These are phyloP conservation scores for Aspergillus indologenus DNA, from an alignment of 495 filamentous ascomycete genomes.

Conservation along the genomic window DNA sequence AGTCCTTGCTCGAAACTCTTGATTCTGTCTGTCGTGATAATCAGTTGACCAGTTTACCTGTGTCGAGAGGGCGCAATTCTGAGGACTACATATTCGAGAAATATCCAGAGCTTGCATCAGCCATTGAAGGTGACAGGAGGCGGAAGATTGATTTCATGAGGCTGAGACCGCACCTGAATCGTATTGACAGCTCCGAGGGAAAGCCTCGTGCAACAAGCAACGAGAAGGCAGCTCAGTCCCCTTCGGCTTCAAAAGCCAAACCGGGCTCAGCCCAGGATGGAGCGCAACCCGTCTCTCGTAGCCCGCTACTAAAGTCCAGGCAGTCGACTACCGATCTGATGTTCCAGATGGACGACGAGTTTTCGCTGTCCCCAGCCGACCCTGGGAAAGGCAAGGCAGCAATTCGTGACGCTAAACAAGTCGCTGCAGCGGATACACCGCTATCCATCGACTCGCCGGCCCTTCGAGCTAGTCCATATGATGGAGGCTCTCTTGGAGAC, in stretches of 20 bases:
- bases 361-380: constrained; percentile 26
- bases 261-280: constrained; percentile 43
- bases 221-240: constrained; percentile 52
- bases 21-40: constrained; percentile 77
- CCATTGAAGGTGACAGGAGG: constrained; percentile 51
- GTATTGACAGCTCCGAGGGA: constrained; percentile 54
- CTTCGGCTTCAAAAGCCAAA: constrained; percentile 52
- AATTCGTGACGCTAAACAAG: constrained; percentile 22
- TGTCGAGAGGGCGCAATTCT: constrained; percentile 70
- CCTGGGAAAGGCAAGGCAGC: constrained; percentile 32
- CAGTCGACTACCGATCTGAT: constrained; percentile 73
- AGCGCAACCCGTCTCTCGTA: constrained; percentile 38
- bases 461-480: constrained; percentile 29
- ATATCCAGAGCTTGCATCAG: constrained; percentile 61
- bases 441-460: constrained; percentile 30
- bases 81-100: constrained; percentile 67
- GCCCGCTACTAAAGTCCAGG: constrained; percentile 62
- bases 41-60: constrained; percentile 69
- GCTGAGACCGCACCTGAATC: constrained; percentile 56
- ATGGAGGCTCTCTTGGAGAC: constrained; percentile 29
- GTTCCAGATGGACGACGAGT: constrained; percentile 93
- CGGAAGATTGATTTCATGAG: constrained; percentile 57
- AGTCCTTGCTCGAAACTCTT: constrained; percentile 73
- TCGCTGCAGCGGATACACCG: constrained; percentile 16
- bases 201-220: constrained; percentile 42